Evolutionary conservation across 2,329 filamentous ascomycete genomes (phyloP).

Genomic region (Trichoderma koningiopsis): DNA sequence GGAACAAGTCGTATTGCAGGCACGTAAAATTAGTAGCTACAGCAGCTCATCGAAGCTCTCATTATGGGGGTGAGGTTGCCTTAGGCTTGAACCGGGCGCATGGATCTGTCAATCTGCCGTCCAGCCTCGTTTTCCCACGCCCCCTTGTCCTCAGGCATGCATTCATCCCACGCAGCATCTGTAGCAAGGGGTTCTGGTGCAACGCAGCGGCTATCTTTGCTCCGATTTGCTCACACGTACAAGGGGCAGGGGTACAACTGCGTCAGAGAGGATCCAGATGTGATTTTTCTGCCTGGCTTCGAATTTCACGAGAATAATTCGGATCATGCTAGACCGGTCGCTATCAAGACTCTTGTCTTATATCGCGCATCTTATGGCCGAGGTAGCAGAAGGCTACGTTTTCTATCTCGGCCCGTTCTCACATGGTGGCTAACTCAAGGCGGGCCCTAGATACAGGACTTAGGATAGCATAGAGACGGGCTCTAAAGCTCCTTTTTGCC

Average conservation of each 20-base stretch:
- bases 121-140: constrained; percentile 16
- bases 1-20: neutral
- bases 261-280: neutral
- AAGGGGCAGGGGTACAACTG: neutral
- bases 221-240: neutral
- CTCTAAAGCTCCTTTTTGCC: neutral
- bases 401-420: constrained; percentile 5
- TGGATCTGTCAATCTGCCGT: constrained; percentile 26
- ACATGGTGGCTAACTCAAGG: constrained; percentile 24
- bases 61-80: constrained; percentile 22
- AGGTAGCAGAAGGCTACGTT: neutral
- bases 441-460: neutral
- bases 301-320: constrained; percentile 24
- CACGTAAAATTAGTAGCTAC: neutral
- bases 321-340: neutral
- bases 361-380: constrained; percentile 16
- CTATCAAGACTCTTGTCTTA: neutral
- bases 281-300: neutral
- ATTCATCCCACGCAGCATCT: constrained; percentile 22
- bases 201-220: constrained; percentile 10
- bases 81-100: constrained; percentile 23
- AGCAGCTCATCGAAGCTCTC: neutral
- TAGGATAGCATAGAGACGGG: neutral
- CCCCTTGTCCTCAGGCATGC: constrained; percentile 16
- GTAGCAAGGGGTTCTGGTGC: neutral